Conservation (phyloP, 2,329 filamentous ascomycete species). For the Trichoderma cornu-damae region DNA sequence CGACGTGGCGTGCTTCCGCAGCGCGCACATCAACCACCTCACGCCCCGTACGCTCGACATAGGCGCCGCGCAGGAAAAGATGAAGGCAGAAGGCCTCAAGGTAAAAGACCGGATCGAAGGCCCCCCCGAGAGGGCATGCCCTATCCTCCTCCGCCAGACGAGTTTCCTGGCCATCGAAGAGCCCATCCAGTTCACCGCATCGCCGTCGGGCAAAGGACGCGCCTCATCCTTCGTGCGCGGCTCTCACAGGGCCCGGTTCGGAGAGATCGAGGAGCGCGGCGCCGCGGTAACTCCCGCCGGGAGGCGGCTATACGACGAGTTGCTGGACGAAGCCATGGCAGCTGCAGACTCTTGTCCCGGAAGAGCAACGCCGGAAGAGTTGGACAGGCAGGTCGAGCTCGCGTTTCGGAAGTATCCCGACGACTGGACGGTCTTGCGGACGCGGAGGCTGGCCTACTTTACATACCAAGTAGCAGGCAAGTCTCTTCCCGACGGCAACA, state of each 20-base stretch:
- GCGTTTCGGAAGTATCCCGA: slow-evolving; percentile 40
- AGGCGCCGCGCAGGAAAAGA: slow-evolving; percentile 38
- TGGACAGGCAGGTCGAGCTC: slow-evolving; percentile 25
- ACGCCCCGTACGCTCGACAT: slow-evolving; percentile 49
- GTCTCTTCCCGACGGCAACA: neutral
- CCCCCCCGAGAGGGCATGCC: slow-evolving; percentile 40
- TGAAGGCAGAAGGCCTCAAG: slow-evolving; percentile 38
- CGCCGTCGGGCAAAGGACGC: slow-evolving; percentile 2
- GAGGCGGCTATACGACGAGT: slow-evolving; percentile 41
- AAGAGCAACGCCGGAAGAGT: neutral
- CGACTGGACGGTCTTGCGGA: slow-evolving; percentile 34
- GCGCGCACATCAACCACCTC: slow-evolving; percentile 50
- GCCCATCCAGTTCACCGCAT: slow-evolving; percentile 36
- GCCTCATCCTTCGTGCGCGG: slow-evolving; percentile 27
- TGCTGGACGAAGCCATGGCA: slow-evolving; percentile 33
- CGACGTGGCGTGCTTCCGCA: slow-evolving; percentile 40
- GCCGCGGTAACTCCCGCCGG: slow-evolving; percentile 45
- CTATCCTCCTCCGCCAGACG: slow-evolving; percentile 48
- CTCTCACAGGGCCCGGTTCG: slow-evolving; percentile 46
- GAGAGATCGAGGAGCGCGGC: slow-evolving; percentile 50
- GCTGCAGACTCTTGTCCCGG: neutral
- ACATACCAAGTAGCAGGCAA: slow-evolving; percentile 27
- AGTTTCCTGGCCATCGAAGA: slow-evolving; percentile 51
- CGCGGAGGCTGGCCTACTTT: slow-evolving; percentile 37
- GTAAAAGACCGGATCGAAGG: slow-evolving; percentile 49